These are phyloP conservation scores for Saposhnikovia divaricata DNA, from an alignment of 129 eudicot species.

Conservation along the genomic window DNA sequence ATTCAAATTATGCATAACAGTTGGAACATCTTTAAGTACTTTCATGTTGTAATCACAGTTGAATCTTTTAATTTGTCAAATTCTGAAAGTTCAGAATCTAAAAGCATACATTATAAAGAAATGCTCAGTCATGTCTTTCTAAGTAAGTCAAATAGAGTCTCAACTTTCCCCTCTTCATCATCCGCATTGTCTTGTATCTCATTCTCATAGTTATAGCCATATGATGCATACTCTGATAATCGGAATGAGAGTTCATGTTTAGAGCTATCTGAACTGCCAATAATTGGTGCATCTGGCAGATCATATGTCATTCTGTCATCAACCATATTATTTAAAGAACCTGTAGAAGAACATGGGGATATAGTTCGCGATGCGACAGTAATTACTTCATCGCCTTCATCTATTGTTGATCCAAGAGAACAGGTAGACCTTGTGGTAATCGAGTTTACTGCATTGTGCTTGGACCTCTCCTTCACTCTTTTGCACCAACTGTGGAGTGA, in stretches of 20 bases:
- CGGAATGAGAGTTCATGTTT: constrained; percentile 48
- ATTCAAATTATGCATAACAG: neutral
- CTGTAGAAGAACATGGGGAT: constrained; percentile 67
- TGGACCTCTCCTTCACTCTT: constrained; percentile 89
- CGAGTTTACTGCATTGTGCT: constrained; percentile 40
- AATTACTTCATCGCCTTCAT: constrained; percentile 69
- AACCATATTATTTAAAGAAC: constrained; percentile 42
- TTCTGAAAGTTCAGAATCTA: neutral
- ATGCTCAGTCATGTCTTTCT: constrained; percentile 35
- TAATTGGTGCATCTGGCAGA: constrained; percentile 18
- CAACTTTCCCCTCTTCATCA: constrained; percentile 32
- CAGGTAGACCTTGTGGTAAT: constrained; percentile 80
- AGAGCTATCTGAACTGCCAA: constrained; percentile 16
- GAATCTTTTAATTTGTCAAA: neutral
- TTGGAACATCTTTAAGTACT: neutral
- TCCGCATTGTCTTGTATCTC: constrained; percentile 18
- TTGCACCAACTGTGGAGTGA: constrained; percentile 96
- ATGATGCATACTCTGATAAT: constrained; percentile 26
- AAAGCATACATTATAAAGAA: neutral
- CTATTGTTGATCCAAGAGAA: constrained; percentile 64
- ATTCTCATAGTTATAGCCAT: constrained; percentile 27
- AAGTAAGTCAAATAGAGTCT: constrained; percentile 53
- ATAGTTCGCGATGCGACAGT: constrained; percentile 79
- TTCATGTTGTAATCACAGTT: neutral
- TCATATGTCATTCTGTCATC: constrained; percentile 9